Evolutionary conservation across 106 monocot species (phyloP).

Genomic region (Phalaenopsis equestris): DNA sequence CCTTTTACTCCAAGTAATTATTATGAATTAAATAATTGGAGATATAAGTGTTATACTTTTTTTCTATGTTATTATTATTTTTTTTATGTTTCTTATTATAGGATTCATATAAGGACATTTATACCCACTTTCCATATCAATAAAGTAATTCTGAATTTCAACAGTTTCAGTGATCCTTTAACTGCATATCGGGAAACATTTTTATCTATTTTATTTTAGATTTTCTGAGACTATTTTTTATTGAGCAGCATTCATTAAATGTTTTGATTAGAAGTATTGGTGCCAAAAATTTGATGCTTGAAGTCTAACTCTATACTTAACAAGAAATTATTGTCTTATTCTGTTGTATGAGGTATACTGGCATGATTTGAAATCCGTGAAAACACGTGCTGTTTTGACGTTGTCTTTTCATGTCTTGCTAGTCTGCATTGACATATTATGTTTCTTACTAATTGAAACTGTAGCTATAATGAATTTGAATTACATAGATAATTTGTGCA

Average conservation of each 20-base stretch:
- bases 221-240: neutral
- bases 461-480: neutral
- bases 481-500: neutral
- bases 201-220: neutral
- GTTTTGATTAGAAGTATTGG: neutral
- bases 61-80: no score
- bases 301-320: neutral
- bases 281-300: neutral
- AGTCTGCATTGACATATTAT: neutral
- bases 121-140: no score
- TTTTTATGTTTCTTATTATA: no score
- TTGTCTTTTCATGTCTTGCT: neutral
- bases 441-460: neutral
- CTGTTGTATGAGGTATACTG: neutral
- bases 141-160: no score
- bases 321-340: neutral
- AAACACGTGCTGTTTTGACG: neutral
- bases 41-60: no score
- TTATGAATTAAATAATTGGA: no score
- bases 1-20: no score
- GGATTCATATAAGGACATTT: no score
- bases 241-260: neutral
- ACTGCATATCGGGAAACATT: neutral
- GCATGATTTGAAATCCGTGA: neutral
- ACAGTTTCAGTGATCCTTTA: neutral